A percentile compares a stretch with the other conserved stretches of the same genome.
These are phyloP conservation scores for Lavandula angustifolia DNA, from an alignment of 257 asterid genomes.

Conservation along the genomic window DNA sequence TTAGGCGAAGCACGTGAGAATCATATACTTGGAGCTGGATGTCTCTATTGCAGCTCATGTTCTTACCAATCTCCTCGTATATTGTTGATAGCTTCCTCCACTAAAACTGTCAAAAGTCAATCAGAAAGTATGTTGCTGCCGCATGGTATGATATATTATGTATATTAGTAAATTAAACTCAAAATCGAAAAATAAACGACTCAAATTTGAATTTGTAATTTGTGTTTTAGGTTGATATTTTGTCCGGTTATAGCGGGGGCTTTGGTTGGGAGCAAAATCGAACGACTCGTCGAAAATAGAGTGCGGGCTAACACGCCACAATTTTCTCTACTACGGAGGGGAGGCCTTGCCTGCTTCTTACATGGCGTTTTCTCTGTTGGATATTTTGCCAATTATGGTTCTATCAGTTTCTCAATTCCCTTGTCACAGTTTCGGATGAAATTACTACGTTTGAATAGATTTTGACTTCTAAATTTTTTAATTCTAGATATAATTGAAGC, in stretches of 20 bases:
- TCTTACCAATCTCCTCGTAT: constrained; percentile 64
- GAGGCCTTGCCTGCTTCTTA: constrained; percentile 71
- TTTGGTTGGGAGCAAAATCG: constrained; percentile 63
- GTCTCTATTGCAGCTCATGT: constrained; percentile 62
- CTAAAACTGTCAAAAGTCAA: constrained; percentile 38
- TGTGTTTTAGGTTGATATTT: constrained; percentile 52
- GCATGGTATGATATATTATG: constrained; percentile 45
- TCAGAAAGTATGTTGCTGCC: constrained; percentile 58
- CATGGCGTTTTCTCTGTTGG: constrained; percentile 65
- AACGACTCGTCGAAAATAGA: constrained; percentile 67
- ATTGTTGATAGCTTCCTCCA: constrained; percentile 48
- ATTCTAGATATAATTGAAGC: no score
- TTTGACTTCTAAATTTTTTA: no score
- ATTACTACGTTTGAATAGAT: no score
- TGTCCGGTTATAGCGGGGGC: constrained; percentile 54
- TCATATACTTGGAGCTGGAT: constrained; percentile 36
- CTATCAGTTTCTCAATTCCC: no score
- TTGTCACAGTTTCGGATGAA: no score
- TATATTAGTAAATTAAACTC: no score
- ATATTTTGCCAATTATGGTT: constrained; percentile 47
- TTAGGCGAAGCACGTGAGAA: no score
- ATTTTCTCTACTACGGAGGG: constrained; percentile 77
- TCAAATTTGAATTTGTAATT: no score
- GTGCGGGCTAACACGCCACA: constrained; percentile 72
- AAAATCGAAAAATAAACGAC: no score